Evolutionary conservation across 1,284 basidiomycete genomes (phyloP), one percentile per base, ranked within the genome.

Genomic region (Tilletia setariae): DNA sequence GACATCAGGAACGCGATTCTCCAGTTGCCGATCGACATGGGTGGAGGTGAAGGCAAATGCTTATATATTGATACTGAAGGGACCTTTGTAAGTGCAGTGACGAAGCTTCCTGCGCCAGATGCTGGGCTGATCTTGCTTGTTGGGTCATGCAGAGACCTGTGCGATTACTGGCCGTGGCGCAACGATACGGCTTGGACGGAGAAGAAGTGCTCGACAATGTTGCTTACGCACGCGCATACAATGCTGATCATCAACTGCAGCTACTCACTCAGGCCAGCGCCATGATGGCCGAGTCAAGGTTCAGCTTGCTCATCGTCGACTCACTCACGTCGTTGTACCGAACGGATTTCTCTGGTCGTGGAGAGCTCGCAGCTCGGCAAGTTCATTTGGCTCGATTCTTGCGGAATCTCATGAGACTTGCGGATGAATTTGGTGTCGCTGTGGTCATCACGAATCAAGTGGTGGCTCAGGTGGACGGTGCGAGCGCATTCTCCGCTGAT

Each of bases 41-140:
- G 96, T 30, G 96, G 96, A 35, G 96, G 96, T 6, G 96, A 98
- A 84, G 96, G 96, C 63, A 99, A 99, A 85, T 98, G 95, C 80
- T 86, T 98, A 62, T 99, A 95, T 84, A 98, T 99, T 84, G 96
- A 99, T 83, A 98, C 96, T 0, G 95, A 99, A 82, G 94, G 94
- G 11, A 98, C 96, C 2, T 99, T 99, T 86, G 70, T 72, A 63
- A 70, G 70, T 49, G 32, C 25, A 40, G 11, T 44, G 43, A 11
- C 43, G 43, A 44, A 16, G 4, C 4, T n/a, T n/a, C n/a, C n/a
- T n/a, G n/a, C n/a, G n/a, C n/a, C n/a, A n/a, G n/a, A n/a, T n/a
- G n/a, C n/a, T n/a, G n/a, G n/a, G n/a, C n/a, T n/a, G n/a, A n/a
- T n/a, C n/a, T n/a, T n/a, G n/a, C n/a, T n/a, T n/a, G n/a, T n/a